These are phyloP conservation scores for Xylaria multiplex DNA, from an alignment of 2,329 filamentous ascomycete species.

Conservation along the genomic window DNA sequence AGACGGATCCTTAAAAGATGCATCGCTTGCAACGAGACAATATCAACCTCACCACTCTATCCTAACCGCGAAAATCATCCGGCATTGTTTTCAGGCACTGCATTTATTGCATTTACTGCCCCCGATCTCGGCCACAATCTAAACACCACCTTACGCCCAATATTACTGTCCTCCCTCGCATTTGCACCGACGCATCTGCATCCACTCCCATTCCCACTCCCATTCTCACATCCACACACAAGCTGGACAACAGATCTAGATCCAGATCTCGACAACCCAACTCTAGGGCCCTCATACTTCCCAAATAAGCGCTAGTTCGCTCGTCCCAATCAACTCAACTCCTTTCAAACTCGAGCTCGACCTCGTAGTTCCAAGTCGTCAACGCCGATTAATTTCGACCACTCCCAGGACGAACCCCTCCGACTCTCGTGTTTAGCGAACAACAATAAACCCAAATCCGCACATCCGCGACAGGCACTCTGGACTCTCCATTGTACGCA, in stretches of 20 bases:
- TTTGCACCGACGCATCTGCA: background rate
- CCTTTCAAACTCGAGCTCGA: background rate
- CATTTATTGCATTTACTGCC: no score
- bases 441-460: background rate
- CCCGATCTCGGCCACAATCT: slow-evolving; percentile 5
- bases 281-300: background rate
- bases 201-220: background rate
- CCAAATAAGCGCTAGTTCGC: background rate
- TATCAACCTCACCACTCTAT: background rate
- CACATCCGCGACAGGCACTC: background rate
- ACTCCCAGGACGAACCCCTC: slow-evolving; percentile 13
- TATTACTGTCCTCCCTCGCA: background rate
- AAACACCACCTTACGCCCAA: background rate
- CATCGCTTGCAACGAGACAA: background rate
- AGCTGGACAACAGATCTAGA: slow-evolving; percentile 1
- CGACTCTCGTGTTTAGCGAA: background rate
- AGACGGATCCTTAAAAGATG: background rate
- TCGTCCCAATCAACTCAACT: background rate
- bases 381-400: background rate
- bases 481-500: background rate
- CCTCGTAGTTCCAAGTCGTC: background rate
- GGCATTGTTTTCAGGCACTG: background rate
- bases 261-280: slow-evolving; percentile 1
- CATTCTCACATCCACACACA: background rate
- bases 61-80: background rate